phyloP scores from a whole-genome alignment of 148 eudicot genomes.

The Amaranthus hypochondriacus region DNA sequence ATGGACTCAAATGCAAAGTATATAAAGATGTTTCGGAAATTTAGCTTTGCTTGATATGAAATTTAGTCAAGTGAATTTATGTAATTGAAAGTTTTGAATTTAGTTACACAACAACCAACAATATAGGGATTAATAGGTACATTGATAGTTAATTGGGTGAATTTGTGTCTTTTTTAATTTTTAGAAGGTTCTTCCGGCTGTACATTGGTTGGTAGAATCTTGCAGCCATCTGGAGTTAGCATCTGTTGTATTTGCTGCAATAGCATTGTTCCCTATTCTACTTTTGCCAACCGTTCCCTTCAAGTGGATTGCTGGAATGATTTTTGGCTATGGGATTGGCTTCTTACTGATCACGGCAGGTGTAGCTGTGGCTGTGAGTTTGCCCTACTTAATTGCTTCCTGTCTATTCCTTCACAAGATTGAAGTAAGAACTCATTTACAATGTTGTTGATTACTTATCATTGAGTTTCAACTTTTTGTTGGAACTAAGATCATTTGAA shows the following conservation, averaged over 20 bases:
- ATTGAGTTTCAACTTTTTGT: background rate
- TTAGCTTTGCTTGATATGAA: too few relatives aligned
- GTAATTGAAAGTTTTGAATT: too few relatives aligned
- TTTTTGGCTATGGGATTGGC: constrained; percentile 77
- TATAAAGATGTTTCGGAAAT: too few relatives aligned
- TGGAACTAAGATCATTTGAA: background rate
- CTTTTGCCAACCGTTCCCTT: constrained; percentile 74
- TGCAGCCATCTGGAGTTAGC: constrained; percentile 59
- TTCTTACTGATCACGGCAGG: constrained; percentile 57
- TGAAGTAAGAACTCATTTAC: constrained; percentile 39
- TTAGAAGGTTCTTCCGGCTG: constrained; percentile 62
- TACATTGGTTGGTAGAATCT: constrained; percentile 59
- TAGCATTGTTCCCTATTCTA: constrained; percentile 61
- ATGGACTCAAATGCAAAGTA: too few relatives aligned
- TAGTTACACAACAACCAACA: too few relatives aligned
- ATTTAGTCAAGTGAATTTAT: too few relatives aligned
- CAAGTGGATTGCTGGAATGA: constrained; percentile 92
- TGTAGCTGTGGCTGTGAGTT: constrained; percentile 51
- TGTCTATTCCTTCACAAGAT: constrained; percentile 50
- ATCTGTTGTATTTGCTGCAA: constrained; percentile 55
- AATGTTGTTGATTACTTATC: background rate
- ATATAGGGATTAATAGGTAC: too few relatives aligned
- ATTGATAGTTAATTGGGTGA: too few relatives aligned
- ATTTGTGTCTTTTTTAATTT: background rate
- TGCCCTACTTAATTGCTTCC: constrained; percentile 64